These are phyloP conservation scores for Davidsoniella eucalypti DNA, from an alignment of 2,329 filamentous ascomycete genomes.

Conservation along the genomic window DNA sequence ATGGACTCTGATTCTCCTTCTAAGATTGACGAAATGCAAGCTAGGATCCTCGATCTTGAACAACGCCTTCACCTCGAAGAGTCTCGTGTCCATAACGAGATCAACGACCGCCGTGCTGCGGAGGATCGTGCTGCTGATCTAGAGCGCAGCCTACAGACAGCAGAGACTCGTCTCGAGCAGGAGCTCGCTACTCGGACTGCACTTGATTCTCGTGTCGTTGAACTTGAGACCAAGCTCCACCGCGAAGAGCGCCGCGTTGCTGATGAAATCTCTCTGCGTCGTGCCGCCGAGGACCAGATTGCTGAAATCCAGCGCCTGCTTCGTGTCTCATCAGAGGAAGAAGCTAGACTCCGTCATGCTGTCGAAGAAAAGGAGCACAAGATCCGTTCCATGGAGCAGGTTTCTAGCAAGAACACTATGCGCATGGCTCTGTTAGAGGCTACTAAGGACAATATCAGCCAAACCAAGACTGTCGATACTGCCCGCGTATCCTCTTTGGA, in stretches of 20 bases:
- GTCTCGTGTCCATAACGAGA: slow-evolving; percentile 31
- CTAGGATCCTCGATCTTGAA: slow-evolving; percentile 43
- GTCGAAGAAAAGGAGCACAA: slow-evolving; percentile 54
- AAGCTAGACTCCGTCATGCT: slow-evolving; percentile 47
- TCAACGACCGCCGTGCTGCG: slow-evolving; percentile 30
- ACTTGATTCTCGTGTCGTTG: slow-evolving; percentile 44
- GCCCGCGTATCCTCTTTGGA: slow-evolving; percentile 36
- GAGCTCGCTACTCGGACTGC: slow-evolving; percentile 45
- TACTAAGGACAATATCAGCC: slow-evolving; percentile 40
- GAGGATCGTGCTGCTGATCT: slow-evolving; percentile 39
- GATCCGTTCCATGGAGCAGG: slow-evolving; percentile 42
- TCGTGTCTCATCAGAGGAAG: slow-evolving; percentile 54
- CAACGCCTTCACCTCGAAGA: slow-evolving; percentile 35
- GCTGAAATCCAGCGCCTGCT: slow-evolving; percentile 57
- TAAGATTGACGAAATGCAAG: slow-evolving; percentile 42
- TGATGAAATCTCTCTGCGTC: slow-evolving; percentile 43
- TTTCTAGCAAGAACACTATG: slow-evolving; percentile 38
- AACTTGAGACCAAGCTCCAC: slow-evolving; percentile 52
- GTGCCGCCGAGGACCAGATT: slow-evolving; percentile 54
- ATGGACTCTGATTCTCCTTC: slow-evolving; percentile 30
- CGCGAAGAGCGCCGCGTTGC: slow-evolving; percentile 47
- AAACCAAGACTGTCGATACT: slow-evolving; percentile 37
- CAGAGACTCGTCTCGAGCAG: slow-evolving; percentile 41
- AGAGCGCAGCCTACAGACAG: slow-evolving; percentile 36
- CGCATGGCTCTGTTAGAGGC: slow-evolving; percentile 52